phyloP scores from a whole-genome alignment of 2,329 filamentous ascomycete species.

The Botryotinia globosa region DNA sequence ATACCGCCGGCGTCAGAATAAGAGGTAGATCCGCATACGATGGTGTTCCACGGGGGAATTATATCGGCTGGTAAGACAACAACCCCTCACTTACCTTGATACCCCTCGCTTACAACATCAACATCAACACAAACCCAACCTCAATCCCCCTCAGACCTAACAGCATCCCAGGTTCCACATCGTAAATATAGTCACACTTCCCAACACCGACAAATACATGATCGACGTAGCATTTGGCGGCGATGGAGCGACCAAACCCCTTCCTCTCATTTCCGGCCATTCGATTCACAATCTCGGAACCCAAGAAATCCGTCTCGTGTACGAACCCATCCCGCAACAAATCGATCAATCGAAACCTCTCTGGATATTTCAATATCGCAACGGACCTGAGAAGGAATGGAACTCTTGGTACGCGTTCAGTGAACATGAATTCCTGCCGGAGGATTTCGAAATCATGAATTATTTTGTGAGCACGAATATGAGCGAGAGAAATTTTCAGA shows the following conservation, averaged over 20 bases:
- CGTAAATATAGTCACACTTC: slow-evolving; percentile 55
- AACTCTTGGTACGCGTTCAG: slow-evolving; percentile 62
- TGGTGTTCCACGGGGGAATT: slow-evolving; percentile 31
- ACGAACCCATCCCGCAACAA: slow-evolving; percentile 48
- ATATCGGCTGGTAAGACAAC: slow-evolving; percentile 32
- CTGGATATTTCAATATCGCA: slow-evolving; percentile 64
- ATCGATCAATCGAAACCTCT: slow-evolving; percentile 45
- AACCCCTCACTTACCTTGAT: not conserved
- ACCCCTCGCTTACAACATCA: not conserved
- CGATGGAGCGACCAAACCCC: slow-evolving; percentile 56
- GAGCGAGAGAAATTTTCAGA: slow-evolving; percentile 58
- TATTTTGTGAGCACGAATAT: slow-evolving; percentile 53
- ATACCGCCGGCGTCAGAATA: slow-evolving; percentile 48
- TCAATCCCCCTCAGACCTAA: not conserved
- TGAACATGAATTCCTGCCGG: slow-evolving; percentile 59
- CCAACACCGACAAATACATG: slow-evolving; percentile 49
- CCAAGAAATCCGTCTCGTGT: slow-evolving; percentile 54
- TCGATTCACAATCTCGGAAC: slow-evolving; percentile 46
- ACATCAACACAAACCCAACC: not conserved
- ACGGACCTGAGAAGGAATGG: slow-evolving; percentile 51
- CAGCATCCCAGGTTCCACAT: slow-evolving; percentile 50
- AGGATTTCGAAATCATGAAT: slow-evolving; percentile 62
- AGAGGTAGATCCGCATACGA: slow-evolving; percentile 25
- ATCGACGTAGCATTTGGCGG: slow-evolving; percentile 65
- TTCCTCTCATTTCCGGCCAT: slow-evolving; percentile 48